Evolutionary conservation across 2,329 filamentous ascomycete genomes (phyloP).

Genomic region (Periglandula ipomoeae): DNA sequence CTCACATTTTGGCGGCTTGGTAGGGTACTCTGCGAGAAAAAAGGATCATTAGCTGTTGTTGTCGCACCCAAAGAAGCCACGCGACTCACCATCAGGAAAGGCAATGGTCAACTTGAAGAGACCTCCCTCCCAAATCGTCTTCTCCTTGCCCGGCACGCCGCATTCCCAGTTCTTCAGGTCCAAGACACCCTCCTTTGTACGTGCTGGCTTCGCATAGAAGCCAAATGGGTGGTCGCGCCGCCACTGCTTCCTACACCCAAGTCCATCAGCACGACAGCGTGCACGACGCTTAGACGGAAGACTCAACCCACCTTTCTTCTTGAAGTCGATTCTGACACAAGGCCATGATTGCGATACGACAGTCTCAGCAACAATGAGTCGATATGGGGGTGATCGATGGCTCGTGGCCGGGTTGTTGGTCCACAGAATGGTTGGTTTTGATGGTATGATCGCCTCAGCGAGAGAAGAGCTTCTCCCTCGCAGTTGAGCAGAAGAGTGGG

Average conservation of each 20-base stretch:
- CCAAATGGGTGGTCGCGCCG: conserved; percentile 94
- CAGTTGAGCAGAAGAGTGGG: background rate
- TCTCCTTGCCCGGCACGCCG: conserved; percentile 89
- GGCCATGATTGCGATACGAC: conserved; percentile 50
- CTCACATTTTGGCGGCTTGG: conserved; percentile 97
- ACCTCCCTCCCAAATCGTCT: conserved; percentile 97
- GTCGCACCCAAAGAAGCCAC: conserved; percentile 3
- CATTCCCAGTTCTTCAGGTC: conserved; percentile 97
- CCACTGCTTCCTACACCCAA: conserved; percentile 74
- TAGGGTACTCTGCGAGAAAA: conserved; percentile 70
- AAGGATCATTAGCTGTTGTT: background rate
- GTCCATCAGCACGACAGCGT: conserved; percentile 14
- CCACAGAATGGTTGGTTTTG: background rate
- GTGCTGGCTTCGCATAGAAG: conserved; percentile 84
- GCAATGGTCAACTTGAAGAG: conserved; percentile 88
- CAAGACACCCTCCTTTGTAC: conserved; percentile 69
- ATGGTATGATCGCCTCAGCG: background rate
- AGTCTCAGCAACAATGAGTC: background rate
- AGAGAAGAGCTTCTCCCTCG: background rate
- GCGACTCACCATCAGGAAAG: conserved; percentile 77
- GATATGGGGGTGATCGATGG: background rate
- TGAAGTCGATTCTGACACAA: conserved; percentile 81
- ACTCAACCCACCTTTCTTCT: conserved; percentile 65
- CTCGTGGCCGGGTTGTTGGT: background rate
- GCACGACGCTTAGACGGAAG: background rate